Percentiles rank a stretch among this genome's conserved stretches.
Conservation (phyloP, 2,329 filamentous ascomycete species). For the Cladosporium sp. region DNA sequence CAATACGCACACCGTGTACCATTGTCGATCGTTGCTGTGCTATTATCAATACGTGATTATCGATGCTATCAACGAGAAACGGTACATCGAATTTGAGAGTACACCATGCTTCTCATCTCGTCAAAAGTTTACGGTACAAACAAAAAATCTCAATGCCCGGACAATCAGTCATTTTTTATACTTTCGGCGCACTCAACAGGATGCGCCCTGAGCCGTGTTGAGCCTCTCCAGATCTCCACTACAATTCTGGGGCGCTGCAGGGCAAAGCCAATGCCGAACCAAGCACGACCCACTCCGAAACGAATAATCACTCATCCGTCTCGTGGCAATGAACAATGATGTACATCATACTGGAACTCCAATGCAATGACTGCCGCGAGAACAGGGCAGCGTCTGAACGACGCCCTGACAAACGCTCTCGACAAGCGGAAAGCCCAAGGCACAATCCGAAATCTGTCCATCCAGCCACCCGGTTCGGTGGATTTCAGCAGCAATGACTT, state of each 20-base stretch:
- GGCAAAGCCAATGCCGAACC: slow-evolving; percentile 8
- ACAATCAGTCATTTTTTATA: background rate
- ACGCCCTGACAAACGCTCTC: slow-evolving; percentile 35
- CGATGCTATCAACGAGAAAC: too few species aligned
- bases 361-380: background rate
- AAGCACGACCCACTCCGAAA: slow-evolving; percentile 1
- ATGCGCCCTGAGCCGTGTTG: slow-evolving; percentile 7
- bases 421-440: slow-evolving; percentile 46
- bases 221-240: slow-evolving; percentile 13
- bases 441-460: slow-evolving; percentile 52
- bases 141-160: background rate
- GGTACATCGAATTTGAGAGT: background rate
- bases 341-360: background rate
- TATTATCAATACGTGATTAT: background rate
- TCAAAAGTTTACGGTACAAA: background rate
- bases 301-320: background rate
- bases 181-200: slow-evolving; percentile 3
- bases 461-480: slow-evolving; percentile 41
- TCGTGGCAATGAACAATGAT: background rate
- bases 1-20: background rate
- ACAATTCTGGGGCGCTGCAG: slow-evolving; percentile 13
- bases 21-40: background rate
- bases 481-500: slow-evolving; percentile 71
- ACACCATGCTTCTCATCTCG: background rate
- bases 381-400: slow-evolving; percentile 27